Evolutionary conservation across 169 alveolate genomes (phyloP).

Genomic region (Haemoproteus tartakovskyi): DNA sequence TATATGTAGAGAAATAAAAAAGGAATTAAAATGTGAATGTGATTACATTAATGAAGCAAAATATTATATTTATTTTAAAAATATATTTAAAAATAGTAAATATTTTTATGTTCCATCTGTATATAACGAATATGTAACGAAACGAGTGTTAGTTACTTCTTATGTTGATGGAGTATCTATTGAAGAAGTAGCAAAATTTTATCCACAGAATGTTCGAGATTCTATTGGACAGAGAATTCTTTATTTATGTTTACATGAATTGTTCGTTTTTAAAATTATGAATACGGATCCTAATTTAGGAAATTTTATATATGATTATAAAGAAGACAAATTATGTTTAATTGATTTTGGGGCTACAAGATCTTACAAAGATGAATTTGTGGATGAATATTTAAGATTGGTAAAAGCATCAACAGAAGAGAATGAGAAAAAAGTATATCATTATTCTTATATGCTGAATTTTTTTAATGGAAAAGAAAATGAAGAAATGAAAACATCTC

Average conservation of each 20-base stretch:
- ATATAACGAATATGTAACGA: slow-evolving; percentile 68
- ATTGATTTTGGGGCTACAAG: slow-evolving; percentile 90
- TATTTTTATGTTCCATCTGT: slow-evolving; percentile 77
- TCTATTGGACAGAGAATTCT: slow-evolving; percentile 81
- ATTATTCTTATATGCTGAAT: slow-evolving; percentile 73
- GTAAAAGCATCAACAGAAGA: slow-evolving; percentile 78
- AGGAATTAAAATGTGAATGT: slow-evolving; percentile 76
- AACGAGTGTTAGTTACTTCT: slow-evolving; percentile 70
- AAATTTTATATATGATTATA: slow-evolving; percentile 80
- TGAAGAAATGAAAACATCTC: slow-evolving; percentile 82
- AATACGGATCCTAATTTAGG: slow-evolving; percentile 92
- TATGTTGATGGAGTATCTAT: slow-evolving; percentile 73
- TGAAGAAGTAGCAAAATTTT: slow-evolving; percentile 51
- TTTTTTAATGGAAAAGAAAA: slow-evolving; percentile 83
- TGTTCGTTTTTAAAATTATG: slow-evolving; percentile 85
- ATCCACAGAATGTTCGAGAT: slow-evolving; percentile 72
- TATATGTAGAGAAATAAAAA: slow-evolving; percentile 70
- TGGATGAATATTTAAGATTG: slow-evolving; percentile 79
- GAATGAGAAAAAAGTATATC: slow-evolving; percentile 59
- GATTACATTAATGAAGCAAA: slow-evolving; percentile 78
- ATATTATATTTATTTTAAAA: slow-evolving; percentile 72
- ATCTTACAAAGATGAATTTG: slow-evolving; percentile 77
- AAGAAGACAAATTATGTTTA: slow-evolving; percentile 77
- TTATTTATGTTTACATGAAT: slow-evolving; percentile 81
- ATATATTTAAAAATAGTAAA: slow-evolving; percentile 66